Evolutionary conservation across 768 basidiomycete genomes (phyloP).

Genomic region (Naganishia friedmannii): DNA sequence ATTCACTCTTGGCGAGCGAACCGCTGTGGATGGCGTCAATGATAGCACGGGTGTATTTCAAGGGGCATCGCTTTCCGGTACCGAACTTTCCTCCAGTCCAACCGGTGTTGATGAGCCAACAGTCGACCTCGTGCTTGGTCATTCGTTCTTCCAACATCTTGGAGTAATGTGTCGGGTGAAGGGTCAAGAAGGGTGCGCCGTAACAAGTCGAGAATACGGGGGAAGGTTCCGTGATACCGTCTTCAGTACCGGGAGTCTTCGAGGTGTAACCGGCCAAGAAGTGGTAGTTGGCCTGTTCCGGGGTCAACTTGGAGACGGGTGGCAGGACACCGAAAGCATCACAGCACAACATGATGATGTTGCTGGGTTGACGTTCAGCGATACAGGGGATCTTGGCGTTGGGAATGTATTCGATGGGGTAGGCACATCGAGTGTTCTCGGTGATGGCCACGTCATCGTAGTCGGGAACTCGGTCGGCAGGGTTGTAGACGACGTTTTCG

Average conservation of each 20-base stretch:
- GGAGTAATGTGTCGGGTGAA: constrained; percentile 92
- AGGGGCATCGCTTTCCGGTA: constrained; percentile 86
- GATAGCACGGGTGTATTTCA: constrained; percentile 92
- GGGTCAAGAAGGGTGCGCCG: constrained; percentile 98
- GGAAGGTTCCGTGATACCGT: constrained; percentile 94
- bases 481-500: constrained; percentile 98
- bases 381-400: constrained; percentile 92
- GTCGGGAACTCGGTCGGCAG: constrained; percentile 73
- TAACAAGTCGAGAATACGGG: constrained; percentile 99
- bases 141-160: constrained; percentile 95
- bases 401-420: constrained; percentile 95
- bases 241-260: constrained; percentile 98
- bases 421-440: constrained; percentile 98
- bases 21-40: constrained; percentile 96
- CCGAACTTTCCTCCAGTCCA: constrained; percentile 87
- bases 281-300: constrained; percentile 95
- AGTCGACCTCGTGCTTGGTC: constrained; percentile 80
- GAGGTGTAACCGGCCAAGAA: constrained; percentile 88
- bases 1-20: constrained; percentile 79
- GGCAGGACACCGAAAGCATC: constrained; percentile 98
- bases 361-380: constrained; percentile 71
- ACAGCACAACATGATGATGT: constrained; percentile 72
- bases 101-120: constrained; percentile 98
- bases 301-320: constrained; percentile 84
- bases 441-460: constrained; percentile 96